Evolutionary conservation across 1,284 basidiomycete species (phyloP).

Genomic region (Sporisorium reilianum): DNA sequence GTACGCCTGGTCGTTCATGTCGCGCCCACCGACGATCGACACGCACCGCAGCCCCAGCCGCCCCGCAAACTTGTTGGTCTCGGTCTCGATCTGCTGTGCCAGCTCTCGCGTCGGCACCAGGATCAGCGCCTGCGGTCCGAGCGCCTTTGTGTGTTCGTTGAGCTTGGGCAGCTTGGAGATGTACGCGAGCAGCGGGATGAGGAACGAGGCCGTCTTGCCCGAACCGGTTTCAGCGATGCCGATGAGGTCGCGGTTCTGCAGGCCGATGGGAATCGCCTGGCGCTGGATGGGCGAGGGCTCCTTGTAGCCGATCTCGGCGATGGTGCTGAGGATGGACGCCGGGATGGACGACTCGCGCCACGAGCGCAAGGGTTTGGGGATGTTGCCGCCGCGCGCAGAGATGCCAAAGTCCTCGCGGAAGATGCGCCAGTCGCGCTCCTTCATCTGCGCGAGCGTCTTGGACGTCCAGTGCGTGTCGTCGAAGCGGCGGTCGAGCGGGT

Average conservation of each 20-base stretch:
- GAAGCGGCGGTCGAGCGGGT: conserved; percentile 69
- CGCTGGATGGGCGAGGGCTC: conserved; percentile 97
- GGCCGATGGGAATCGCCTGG: conserved; percentile 96
- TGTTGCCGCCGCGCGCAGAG: conserved; percentile 85
- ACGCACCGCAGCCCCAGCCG: conserved; percentile 91
- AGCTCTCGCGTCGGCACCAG: conserved; percentile 96
- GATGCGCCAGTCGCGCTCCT: conserved; percentile 97
- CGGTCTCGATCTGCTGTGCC: conserved; percentile 95
- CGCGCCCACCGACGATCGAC: conserved; percentile 93
- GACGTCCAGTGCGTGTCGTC: conserved; percentile 92
- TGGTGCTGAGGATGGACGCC: conserved; percentile 80
- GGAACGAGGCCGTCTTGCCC: conserved; percentile 99
- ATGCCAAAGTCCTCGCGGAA: conserved; percentile 99
- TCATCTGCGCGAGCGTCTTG: conserved; percentile 93
- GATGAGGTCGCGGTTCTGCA: conserved; percentile 95
- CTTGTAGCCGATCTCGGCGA: conserved; percentile 92
- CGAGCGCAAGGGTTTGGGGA: conserved; percentile 89
- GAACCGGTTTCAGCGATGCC: conserved; percentile 96
- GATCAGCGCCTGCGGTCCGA: conserved; percentile 93
- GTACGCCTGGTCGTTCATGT: conserved; percentile 96
- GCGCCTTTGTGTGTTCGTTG: conserved; percentile 88
- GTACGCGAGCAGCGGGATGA: conserved; percentile 96
- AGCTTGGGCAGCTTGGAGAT: conserved; percentile 86
- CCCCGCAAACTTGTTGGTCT: conserved; percentile 88
- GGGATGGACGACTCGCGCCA: conserved; percentile 93